Conservation (phyloP, 2,329 filamentous ascomycete species). For the Hymenotorrendiella dingleyae region DNA sequence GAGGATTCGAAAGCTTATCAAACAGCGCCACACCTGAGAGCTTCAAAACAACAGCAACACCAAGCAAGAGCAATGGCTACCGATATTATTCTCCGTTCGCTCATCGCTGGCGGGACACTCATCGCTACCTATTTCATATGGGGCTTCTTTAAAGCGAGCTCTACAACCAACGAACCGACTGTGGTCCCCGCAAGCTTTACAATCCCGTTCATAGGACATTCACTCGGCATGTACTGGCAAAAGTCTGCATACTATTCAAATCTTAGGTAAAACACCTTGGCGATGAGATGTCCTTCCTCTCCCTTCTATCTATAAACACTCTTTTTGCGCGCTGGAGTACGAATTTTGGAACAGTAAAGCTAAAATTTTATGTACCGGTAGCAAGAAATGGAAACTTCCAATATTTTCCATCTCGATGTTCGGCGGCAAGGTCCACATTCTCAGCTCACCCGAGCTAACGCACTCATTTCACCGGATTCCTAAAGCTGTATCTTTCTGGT, state of each 20-base stretch:
- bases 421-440: not conserved
- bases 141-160: too few relatives aligned
- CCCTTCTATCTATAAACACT: too few relatives aligned
- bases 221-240: not conserved
- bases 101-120: too few relatives aligned
- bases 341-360: too few relatives aligned
- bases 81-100: too few relatives aligned
- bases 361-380: too few relatives aligned
- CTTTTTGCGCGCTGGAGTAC: too few relatives aligned
- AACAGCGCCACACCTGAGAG: too few relatives aligned
- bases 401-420: not conserved
- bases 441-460: not conserved
- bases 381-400: not conserved
- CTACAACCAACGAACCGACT: not conserved
- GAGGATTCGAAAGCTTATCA: too few relatives aligned
- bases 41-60: too few relatives aligned
- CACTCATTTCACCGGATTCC: not conserved
- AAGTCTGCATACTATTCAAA: not conserved
- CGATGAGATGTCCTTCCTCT: not conserved
- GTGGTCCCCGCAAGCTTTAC: not conserved
- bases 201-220: not conserved
- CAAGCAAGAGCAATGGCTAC: too few relatives aligned
- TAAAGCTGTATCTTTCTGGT: conserved; percentile 1
- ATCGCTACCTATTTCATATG: too few relatives aligned
- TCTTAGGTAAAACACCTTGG: not conserved